phyloP scores from a whole-genome alignment of 2,329 filamentous ascomycete genomes.

The Diaporthe helianthi region DNA sequence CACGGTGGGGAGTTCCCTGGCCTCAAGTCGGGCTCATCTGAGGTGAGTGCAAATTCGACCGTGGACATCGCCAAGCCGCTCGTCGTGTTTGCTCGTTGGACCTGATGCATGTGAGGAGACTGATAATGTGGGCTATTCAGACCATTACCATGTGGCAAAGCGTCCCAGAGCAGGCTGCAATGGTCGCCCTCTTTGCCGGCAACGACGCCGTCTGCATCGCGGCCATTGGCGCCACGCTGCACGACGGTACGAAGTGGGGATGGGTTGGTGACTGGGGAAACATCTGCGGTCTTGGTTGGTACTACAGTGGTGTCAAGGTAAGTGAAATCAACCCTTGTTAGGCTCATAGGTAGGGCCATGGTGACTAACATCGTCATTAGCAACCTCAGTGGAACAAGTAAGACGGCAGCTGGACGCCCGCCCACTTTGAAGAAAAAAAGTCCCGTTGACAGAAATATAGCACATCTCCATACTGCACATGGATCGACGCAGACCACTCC shows the following conservation, averaged over 20 bases:
- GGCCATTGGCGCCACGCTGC: neutral
- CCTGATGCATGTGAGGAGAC: neutral
- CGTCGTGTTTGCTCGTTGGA: neutral
- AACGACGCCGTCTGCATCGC: slow-evolving; percentile 11
- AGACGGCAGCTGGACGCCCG: too few relatives aligned
- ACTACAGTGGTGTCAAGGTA: slow-evolving; percentile 10
- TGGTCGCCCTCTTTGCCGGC: neutral
- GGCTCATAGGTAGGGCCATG: rapidly evolving
- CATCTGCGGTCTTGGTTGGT: neutral
- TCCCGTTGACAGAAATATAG: neutral
- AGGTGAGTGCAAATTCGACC: neutral
- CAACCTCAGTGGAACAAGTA: neutral
- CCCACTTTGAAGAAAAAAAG: neutral
- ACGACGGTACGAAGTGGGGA: neutral
- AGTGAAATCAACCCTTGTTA: neutral
- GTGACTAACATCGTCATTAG: neutral
- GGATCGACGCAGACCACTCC: neutral
- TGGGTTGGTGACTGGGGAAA: slow-evolving; percentile 9
- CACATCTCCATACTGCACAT: neutral
- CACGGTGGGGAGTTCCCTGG: neutral
- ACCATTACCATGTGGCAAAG: neutral
- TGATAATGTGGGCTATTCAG: neutral
- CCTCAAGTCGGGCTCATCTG: neutral
- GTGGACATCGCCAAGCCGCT: neutral
- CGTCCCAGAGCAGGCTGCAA: neutral